Evolutionary conservation across 1,284 basidiomycete species (phyloP), one percentile per base, ranked within the genome.

Genomic region (Cutaneotrichosporon mucoides): DNA sequence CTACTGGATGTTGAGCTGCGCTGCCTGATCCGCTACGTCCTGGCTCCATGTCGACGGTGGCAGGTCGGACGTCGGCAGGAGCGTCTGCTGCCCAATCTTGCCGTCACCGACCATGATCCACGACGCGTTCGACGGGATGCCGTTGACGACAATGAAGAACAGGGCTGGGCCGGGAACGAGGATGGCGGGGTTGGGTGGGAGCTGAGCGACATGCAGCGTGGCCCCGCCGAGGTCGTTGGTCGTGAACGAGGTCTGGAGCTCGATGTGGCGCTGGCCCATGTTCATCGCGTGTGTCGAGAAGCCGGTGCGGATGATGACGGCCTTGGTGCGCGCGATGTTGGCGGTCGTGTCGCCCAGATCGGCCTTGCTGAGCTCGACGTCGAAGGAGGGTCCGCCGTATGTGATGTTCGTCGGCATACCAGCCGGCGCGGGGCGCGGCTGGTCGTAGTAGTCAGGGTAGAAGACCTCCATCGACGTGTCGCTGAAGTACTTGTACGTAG

Each of bases 211-310:
- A 75, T 91, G 90, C 45, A 93, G 82, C 9, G 81, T 82, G 6
- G 87, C 88, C 16, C 84, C 84, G 3, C 90, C 90, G 70, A 94
- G 85, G 38, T 76, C 79, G 70, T 88, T 85, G 64, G 90, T 89
- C 1, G 87, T 89, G 79, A 86, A 96, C 86, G 79, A 84, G 85
- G 77, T 90, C 35, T 70, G 87, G 59, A 92, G 92, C 67, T 77
- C 89, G 63, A 92, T 63, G 57, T 73, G 71, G 37, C 74, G 66
- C 62, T 76, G 75, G 47, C 76, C 75, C 63, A 77, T 75, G n/a
- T 66, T 94, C 86, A 97, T 91, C 24, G 87, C 92, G 76, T 97
- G 94, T 0, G 92, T 97, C 9, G 91, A 91, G 82, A 93, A 98
- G 10, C 94, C 95, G 34, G 87, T 84, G 60, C 95, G 88, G 61